Evolutionary conservation across 495 filamentous ascomycete genomes (phyloP).

Genomic region (Daldinia bambusicola): DNA sequence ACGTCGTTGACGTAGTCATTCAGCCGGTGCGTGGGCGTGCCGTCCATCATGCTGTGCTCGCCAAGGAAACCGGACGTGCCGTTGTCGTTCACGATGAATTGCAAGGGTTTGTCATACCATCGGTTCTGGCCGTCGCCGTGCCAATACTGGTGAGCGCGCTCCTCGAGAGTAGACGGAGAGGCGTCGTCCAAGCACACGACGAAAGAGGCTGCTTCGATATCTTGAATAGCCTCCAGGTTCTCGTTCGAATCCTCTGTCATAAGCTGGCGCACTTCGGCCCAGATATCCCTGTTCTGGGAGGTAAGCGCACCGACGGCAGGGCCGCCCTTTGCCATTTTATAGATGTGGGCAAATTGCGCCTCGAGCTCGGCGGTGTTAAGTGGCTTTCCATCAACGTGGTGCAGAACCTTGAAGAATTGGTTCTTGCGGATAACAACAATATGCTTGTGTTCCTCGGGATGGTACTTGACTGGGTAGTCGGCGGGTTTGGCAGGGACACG

Average conservation of each 20-base stretch:
- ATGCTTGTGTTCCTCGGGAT: conserved; percentile 78
- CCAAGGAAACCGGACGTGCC: conserved; percentile 97
- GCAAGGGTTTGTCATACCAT: conserved; percentile 98
- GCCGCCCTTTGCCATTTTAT: conserved; percentile 73
- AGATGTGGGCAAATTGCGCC: conserved; percentile 85
- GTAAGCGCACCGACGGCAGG: conserved; percentile 88
- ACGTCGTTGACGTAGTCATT: conserved; percentile 92
- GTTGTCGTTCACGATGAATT: conserved; percentile 99
- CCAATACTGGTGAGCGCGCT: conserved; percentile 97
- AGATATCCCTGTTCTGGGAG: conserved; percentile 89
- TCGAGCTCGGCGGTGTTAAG: conserved; percentile 90
- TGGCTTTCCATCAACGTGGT: conserved; percentile 79
- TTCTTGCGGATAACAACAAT: conserved; percentile 93
- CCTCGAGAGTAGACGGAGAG: conserved; percentile 90
- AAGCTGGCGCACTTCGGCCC: conserved; percentile 83
- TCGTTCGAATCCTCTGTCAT: conserved; percentile 78
- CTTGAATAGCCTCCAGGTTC: conserved; percentile 79
- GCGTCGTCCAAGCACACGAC: conserved; percentile 95
- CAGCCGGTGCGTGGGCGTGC: conserved; percentile 94
- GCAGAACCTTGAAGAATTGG: conserved; percentile 89
- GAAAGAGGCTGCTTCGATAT: conserved; percentile 92
- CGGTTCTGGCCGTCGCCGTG: conserved; percentile 95
- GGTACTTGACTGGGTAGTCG: conserved; percentile 87
- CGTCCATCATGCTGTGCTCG: conserved; percentile 99
- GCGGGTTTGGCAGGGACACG: conserved; percentile 84